Evolutionary conservation across 768 basidiomycete genomes (phyloP).

Genomic region (Leccinum fibrillosum): DNA sequence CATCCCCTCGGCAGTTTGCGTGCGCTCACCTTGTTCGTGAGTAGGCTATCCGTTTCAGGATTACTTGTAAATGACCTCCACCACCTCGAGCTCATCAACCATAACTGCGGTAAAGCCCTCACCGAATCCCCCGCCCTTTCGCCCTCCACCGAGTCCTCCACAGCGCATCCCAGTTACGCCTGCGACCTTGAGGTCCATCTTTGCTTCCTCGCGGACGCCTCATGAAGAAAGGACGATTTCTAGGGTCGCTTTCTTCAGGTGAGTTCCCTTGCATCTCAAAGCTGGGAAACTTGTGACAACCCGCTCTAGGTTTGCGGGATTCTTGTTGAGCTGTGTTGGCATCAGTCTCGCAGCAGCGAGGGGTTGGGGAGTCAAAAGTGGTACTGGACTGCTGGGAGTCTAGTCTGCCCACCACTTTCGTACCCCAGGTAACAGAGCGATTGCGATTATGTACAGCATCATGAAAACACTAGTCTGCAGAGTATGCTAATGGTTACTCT

Average conservation of each 20-base stretch:
- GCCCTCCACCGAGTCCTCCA: slow-evolving; percentile 42
- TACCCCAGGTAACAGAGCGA: neutral
- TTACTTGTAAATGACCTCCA: slow-evolving; percentile 20
- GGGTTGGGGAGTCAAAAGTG: slow-evolving; percentile 63
- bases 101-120: slow-evolving; percentile 35
- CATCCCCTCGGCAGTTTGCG: slow-evolving; percentile 24
- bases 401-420: slow-evolving; percentile 31
- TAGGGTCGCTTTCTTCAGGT: slow-evolving; percentile 86
- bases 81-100: slow-evolving; percentile 54
- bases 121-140: slow-evolving; percentile 28
- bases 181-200: slow-evolving; percentile 77
- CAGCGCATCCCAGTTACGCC: slow-evolving; percentile 82
- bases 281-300: neutral
- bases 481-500: slow-evolving; percentile 5
- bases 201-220: slow-evolving; percentile 79
- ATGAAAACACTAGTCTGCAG: neutral
- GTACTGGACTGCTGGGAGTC: slow-evolving; percentile 63
- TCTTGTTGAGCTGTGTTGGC: slow-evolving; percentile 75
- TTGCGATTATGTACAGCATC: neutral
- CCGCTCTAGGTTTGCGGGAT: slow-evolving; percentile 67
- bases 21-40: neutral
- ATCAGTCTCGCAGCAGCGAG: slow-evolving; percentile 75
- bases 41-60: neutral
- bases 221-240: slow-evolving; percentile 83
- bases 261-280: slow-evolving; percentile 7